These are phyloP conservation scores for Pholiota adiposa DNA, from an alignment of 1,284 basidiomycete genomes.

Conservation along the genomic window DNA sequence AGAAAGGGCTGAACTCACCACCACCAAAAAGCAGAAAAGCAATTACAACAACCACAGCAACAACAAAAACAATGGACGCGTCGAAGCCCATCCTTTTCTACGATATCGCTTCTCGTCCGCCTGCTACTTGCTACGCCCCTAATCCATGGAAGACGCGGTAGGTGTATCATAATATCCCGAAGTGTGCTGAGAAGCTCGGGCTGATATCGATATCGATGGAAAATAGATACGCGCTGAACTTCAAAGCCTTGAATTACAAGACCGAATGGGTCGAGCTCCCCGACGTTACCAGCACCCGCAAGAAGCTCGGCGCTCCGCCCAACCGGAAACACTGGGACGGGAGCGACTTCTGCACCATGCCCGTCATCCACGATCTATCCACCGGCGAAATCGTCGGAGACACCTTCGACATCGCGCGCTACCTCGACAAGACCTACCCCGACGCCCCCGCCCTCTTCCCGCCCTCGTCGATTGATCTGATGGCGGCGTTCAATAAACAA, in stretches of 20 bases:
- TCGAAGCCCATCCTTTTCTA: background rate
- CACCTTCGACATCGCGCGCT: slow-evolving; percentile 43
- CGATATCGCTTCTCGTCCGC: background rate
- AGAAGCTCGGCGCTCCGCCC: slow-evolving; percentile 32
- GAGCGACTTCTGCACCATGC: slow-evolving; percentile 35
- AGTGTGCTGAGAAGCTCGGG: too few relatives aligned
- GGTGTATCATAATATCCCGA: too few relatives aligned
- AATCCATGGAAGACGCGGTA: slow-evolving; percentile 3
- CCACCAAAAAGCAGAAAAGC: background rate
- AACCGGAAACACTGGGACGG: background rate
- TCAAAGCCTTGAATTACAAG: slow-evolving; percentile 41
- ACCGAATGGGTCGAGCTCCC: slow-evolving; percentile 44
- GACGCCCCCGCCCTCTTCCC: slow-evolving; percentile 34
- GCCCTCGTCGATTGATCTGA: slow-evolving; percentile 32
- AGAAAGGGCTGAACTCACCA: too few relatives aligned
- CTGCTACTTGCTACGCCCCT: background rate
- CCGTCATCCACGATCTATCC: slow-evolving; percentile 35
- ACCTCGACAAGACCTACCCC: slow-evolving; percentile 51
- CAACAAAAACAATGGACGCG: background rate
- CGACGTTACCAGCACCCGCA: slow-evolving; percentile 37
- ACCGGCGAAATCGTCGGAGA: slow-evolving; percentile 42
- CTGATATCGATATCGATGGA: background rate
- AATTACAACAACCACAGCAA: background rate
- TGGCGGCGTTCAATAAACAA: slow-evolving; percentile 31
- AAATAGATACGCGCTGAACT: slow-evolving; percentile 41